These are phyloP conservation scores for Lipomyces sp. DNA, from an alignment of 805 yeast genomes.

Conservation along the genomic window DNA sequence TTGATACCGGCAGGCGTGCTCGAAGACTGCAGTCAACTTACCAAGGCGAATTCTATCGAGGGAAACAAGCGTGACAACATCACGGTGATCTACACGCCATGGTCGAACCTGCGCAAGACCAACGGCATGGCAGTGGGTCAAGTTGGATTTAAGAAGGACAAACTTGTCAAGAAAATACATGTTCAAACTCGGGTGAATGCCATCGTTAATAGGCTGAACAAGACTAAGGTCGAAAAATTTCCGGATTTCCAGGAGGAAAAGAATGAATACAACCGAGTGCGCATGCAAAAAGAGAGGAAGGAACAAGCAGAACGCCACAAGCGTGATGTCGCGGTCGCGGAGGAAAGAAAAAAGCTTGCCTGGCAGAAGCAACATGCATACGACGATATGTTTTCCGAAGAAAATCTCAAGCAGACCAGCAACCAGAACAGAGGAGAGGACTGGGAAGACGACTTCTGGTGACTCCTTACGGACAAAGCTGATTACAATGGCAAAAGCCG, in stretches of 20 bases:
- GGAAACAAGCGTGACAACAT: constrained; percentile 68
- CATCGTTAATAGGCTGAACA: constrained; percentile 58
- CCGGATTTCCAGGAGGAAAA: constrained; percentile 48
- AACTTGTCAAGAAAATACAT: constrained; percentile 49
- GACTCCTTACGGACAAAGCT: constrained; percentile 1
- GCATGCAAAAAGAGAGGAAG: constrained; percentile 34
- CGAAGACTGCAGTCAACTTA: constrained; percentile 61
- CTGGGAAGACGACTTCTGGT: constrained; percentile 60
- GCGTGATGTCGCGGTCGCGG: constrained; percentile 41
- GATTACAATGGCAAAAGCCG: no score
- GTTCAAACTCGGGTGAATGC: constrained; percentile 57
- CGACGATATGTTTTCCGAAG: constrained; percentile 50
- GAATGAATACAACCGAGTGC: constrained; percentile 43
- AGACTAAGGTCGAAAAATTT: constrained; percentile 56
- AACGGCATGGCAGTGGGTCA: constrained; percentile 77
- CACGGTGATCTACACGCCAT: constrained; percentile 69
- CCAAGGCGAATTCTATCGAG: constrained; percentile 73
- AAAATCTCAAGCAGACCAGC: constrained; percentile 43
- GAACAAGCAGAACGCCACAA: constrained; percentile 42
- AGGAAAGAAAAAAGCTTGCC: constrained; percentile 34
- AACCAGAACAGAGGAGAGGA: constrained; percentile 51
- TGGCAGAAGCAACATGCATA: constrained; percentile 44
- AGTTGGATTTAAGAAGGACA: constrained; percentile 64
- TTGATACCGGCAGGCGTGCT: constrained; percentile 53
- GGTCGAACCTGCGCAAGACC: constrained; percentile 62